Conservation (phyloP, 306 rosid genomes). For the Trifolium pratense region DNA sequence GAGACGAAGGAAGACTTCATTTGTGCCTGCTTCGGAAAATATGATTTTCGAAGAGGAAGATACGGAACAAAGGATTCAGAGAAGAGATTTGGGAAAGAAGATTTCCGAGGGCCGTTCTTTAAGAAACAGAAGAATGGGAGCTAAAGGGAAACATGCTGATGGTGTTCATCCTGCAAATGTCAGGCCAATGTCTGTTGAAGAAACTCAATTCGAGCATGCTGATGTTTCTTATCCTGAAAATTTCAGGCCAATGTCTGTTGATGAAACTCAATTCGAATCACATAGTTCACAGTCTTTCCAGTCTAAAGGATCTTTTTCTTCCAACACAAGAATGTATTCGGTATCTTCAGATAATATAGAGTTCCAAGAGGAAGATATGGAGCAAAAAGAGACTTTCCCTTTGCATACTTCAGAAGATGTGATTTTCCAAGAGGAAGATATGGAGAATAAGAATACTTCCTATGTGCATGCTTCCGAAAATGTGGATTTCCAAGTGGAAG, state of each 20-base stretch:
- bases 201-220: conserved; percentile 54
- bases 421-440: conserved; percentile 41
- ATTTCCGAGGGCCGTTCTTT: conserved; percentile 33
- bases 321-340: conserved; percentile 55
- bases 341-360: conserved; percentile 36
- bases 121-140: conserved; percentile 50
- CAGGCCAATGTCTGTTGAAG: conserved; percentile 73
- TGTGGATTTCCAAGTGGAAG: conserved; percentile 42
- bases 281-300: conserved; percentile 47
- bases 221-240: conserved; percentile 51
- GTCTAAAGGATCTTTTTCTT: conserved; percentile 53
- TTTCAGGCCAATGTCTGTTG: conserved; percentile 72
- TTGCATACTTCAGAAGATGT: conserved; percentile 40
- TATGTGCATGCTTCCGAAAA: conserved; percentile 40
- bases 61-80: conserved; percentile 35
- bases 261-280: conserved; percentile 67
- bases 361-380: conserved; percentile 41
- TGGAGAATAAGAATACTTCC: conserved; percentile 38
- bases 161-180: conserved; percentile 56
- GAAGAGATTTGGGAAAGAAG: conserved; percentile 42
- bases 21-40: conserved; percentile 43
- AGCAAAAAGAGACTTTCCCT: conserved; percentile 31
- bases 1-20: conserved; percentile 28
- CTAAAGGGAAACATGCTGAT: conserved; percentile 49
- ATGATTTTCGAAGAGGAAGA: conserved; percentile 41